Base-by-base conservation (phyloP, 2,329 filamentous ascomycete genomes). In the Ophiostoma triangulosporum region DNA sequence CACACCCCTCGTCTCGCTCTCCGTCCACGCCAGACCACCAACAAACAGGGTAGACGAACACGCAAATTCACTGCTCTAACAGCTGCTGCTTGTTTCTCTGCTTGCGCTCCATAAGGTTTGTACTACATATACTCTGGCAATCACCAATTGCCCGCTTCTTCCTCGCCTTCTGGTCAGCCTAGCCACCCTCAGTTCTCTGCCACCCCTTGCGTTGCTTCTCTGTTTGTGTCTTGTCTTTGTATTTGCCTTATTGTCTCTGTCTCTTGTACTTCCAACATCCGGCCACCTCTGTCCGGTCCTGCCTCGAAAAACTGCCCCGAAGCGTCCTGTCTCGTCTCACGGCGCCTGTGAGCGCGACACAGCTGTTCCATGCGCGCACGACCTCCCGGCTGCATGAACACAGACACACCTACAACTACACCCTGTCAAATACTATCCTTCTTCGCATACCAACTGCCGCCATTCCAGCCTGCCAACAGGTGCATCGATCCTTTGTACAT, bases 351-450 rank as follows among this genome's bases (percentile, higher is more conserved):
- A 40, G 53, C 33, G 26, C 32, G 22, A 54, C 49, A 35, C 33
- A 43, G 40, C 27, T 17, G n/a, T 46, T 54, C 46, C 48, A 50
- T 50, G 46, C 12, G 48, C 52, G 52, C 52, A 46, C 52, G 38
- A 54, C 38, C 52, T 20, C 43, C 12, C n/a, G 29, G 5, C 49
- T 48, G 27, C 49, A 43, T 14, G 40, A 31, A 33, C 43, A 51
- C 26, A 24, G 36, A 49, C 43, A 48, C 38, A 6, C 35, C 6
- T 31, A 14, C 38, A 11, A 8, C 17, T 50, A 29, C 29, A 4
- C 15, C 20, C 17, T 46, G 36, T 54, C 24, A 38, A 49, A 38
- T 15, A 5, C 7, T 24, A n/a, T 50, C 12, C 38, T 14, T 43
- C 38, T 24, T 11, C 38, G 5, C 38, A 24, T 24, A 15, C 20